These are phyloP conservation scores for Dalbergia cultrata DNA, from an alignment of 306 rosid genomes.

Conservation along the genomic window DNA sequence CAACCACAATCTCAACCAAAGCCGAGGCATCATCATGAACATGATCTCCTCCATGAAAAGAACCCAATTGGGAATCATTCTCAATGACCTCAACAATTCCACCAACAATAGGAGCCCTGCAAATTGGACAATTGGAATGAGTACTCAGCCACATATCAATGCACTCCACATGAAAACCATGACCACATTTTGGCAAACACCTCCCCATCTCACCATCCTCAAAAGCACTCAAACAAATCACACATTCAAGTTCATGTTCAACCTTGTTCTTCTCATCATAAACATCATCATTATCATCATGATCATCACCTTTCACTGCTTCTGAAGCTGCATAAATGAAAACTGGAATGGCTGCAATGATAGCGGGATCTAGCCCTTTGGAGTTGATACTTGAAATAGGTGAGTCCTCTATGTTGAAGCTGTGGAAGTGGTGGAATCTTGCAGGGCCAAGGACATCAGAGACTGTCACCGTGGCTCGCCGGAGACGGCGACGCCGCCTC, in stretches of 20 bases:
- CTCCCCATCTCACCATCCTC: conserved; percentile 76
- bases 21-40: conserved; percentile 39
- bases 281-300: not conserved
- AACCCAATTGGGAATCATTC: conserved; percentile 38
- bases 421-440: conserved; percentile 62
- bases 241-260: conserved; percentile 68
- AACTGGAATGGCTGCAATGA: conserved; percentile 68
- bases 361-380: conserved; percentile 73
- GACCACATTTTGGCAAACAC: conserved; percentile 76
- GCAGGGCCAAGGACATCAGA: conserved; percentile 70
- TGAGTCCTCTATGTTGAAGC: conserved; percentile 56
- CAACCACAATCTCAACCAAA: conserved; percentile 55
- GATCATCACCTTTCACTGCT: not conserved
- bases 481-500: conserved; percentile 49
- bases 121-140: conserved; percentile 84
- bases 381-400: conserved; percentile 47
- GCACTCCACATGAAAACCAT: conserved; percentile 82
- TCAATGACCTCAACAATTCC: conserved; percentile 36
- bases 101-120: conserved; percentile 64
- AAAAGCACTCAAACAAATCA: conserved; percentile 75
- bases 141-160: conserved; percentile 93
- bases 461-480: conserved; percentile 59
- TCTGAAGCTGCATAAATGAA: conserved; percentile 55
- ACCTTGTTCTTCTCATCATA: not conserved
- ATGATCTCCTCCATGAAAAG: not conserved